Percentiles rank a stretch among this genome's conserved stretches.
phyloP scores from a whole-genome alignment of 257 asterid species.

The Nicotiana obtusifolia region DNA sequence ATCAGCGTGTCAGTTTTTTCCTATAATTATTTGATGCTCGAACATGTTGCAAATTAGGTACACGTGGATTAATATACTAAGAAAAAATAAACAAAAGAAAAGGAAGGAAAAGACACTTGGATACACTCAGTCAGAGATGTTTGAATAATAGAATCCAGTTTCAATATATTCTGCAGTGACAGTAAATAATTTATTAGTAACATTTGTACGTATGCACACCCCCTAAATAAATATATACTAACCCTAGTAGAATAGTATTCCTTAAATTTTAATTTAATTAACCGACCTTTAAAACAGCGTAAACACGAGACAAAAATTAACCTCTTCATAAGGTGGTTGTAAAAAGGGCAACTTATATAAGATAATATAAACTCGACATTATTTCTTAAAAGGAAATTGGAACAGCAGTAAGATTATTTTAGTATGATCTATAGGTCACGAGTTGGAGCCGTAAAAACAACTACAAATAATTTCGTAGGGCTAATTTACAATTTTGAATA shows the following conservation, averaged over 20 bases:
- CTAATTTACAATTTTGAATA: no score
- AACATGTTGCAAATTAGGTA: background rate
- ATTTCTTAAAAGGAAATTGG: no score
- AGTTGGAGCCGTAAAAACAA: no score
- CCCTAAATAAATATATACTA: background rate
- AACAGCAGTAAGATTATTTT: no score
- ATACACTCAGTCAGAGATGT: slow-evolving; percentile 10
- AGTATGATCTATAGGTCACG: no score
- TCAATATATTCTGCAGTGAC: background rate
- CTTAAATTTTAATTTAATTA: background rate
- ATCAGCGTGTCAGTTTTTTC: slow-evolving; percentile 12
- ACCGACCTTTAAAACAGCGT: background rate
- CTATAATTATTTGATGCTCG: background rate
- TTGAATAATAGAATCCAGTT: background rate
- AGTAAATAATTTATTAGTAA: slow-evolving; percentile 8
- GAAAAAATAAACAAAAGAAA: background rate
- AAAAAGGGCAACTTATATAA: no score
- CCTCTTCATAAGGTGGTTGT: background rate
- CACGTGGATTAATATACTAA: slow-evolving; percentile 13
- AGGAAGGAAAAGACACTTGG: background rate
- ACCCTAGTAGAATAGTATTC: background rate
- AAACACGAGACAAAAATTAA: background rate
- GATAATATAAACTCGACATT: no score
- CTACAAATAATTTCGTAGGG: no score
- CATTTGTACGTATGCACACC: background rate